A percentile compares a stretch with the other conserved stretches of the same genome.
Conservation (phyloP, 2,329 filamentous ascomycete species). For the Tetracladium maxilliforme region DNA sequence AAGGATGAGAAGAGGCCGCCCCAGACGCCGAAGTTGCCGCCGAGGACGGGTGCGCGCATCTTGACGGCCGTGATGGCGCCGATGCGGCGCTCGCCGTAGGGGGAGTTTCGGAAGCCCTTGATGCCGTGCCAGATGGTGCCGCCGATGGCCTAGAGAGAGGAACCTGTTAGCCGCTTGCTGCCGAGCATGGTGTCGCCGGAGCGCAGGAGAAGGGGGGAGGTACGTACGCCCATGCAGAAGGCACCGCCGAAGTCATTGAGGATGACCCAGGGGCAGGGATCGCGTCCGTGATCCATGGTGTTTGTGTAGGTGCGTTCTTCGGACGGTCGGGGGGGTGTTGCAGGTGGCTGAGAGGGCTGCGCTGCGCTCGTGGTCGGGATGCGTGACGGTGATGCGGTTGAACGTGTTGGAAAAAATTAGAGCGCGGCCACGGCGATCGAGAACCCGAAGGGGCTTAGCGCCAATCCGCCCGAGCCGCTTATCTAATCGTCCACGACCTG, state of each 20-base stretch:
- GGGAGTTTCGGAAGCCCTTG: constrained; percentile 83
- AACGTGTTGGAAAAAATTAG: too few relatives aligned
- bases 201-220: constrained; percentile 4
- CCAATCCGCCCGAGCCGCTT: too few relatives aligned
- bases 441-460: too few relatives aligned
- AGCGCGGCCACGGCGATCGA: too few relatives aligned
- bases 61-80: constrained; percentile 96
- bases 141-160: constrained; percentile 48
- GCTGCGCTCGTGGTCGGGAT: not conserved
- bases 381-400: too few relatives aligned
- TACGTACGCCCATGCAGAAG: constrained; percentile 84
- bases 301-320: not conserved
- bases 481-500: too few relatives aligned
- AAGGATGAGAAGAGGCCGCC: constrained; percentile 91
- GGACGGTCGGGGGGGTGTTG: not conserved
- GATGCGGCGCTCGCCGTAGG: constrained; percentile 88
- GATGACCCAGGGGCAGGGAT: constrained; percentile 93
- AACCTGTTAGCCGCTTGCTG: too few relatives aligned
- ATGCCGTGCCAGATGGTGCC: constrained; percentile 92
- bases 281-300: constrained; percentile 83
- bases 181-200: too few relatives aligned
- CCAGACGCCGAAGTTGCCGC: constrained; percentile 97
- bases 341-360: not conserved
- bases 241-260: constrained; percentile 96
- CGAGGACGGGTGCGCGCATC: constrained; percentile 86